Evolutionary conservation across 495 filamentous ascomycete species (phyloP), one percentile per base, ranked within the genome.

Genomic region (Talaromyces stipitatus): DNA sequence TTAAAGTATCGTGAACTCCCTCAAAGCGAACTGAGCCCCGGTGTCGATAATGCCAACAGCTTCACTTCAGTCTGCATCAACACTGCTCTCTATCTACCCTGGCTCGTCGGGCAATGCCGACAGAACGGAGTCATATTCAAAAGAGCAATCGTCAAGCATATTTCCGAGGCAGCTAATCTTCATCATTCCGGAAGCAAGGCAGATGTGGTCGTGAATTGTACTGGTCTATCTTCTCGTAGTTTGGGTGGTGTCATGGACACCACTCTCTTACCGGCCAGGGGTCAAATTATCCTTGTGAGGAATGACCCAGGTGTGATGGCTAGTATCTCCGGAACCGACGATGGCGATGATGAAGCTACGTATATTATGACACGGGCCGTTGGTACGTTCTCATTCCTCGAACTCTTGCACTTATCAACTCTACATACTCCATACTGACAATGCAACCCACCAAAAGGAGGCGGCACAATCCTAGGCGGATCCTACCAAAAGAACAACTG

Each of bases 31-130:
- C 72, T 95, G 8, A 79, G 83, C 0, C 58, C 68, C 1, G 85
- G 80, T 6, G 80, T 83, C 38, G 82, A 88, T 57, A 86, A 82
- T 11, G 91, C 80, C 9, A 86, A 81, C 29, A 72, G 74, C 36
- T 96, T 91, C 66, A 89, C 79, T 2, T 92, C 88, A 0, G 86
- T 95, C 23, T 97, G 91, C 71, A 92, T 97, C 66, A 97, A 97
- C 73, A 86, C 87, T 0, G 83, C 88, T 47, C 62, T 96, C 55
- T 96, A 96, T 73, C 84, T 95, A 10, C 85, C 90, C 9, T 96
- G 88, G 80, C 83, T 97, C 0, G 71, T 86, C 0, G 83, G 84
- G 2, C 85, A 92, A 68, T 95, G 90, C 72, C 77, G 85, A 6
- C 78, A 77, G 58, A 78, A 79, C 48, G 90, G 89, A 9, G 84